phyloP scores from a whole-genome alignment of 1,284 basidiomycete genomes.

The Leucoagaricus sp. region DNA sequence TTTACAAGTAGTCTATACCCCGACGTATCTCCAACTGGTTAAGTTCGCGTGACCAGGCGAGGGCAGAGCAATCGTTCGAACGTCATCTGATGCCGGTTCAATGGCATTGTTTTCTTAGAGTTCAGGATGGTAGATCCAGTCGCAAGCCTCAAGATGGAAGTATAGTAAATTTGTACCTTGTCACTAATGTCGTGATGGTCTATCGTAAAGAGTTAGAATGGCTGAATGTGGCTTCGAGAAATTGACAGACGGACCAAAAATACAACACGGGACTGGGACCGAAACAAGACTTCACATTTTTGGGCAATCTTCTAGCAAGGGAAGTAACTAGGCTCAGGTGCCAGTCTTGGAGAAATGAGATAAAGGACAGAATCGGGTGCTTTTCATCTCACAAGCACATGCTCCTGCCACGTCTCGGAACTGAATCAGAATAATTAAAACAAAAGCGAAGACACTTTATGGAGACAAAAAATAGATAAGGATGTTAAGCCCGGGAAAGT shows the following conservation, averaged over 20 bases:
- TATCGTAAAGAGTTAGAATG: not conserved
- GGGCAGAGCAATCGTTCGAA: too few species aligned
- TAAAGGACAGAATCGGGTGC: not conserved
- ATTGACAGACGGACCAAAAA: conserved; percentile 2
- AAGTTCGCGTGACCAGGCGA: too few species aligned
- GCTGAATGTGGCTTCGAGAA: not conserved
- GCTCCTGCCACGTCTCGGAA: not conserved
- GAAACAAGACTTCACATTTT: not conserved
- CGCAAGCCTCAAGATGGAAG: not conserved
- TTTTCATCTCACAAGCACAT: not conserved
- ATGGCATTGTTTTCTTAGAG: too few species aligned
- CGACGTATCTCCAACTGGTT: too few species aligned
- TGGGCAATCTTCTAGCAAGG: not conserved
- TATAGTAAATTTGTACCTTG: not conserved
- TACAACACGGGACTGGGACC: not conserved
- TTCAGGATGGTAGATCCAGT: not conserved
- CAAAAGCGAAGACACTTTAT: not conserved
- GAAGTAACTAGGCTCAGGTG: not conserved
- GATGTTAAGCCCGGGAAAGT: not conserved
- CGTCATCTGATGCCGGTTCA: too few species aligned
- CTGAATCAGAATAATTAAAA: not conserved
- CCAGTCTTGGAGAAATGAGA: not conserved
- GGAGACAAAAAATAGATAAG: not conserved
- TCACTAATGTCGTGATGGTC: not conserved
- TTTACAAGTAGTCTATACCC: too few species aligned